Evolutionary conservation across 1,284 basidiomycete genomes (phyloP).

Genomic region (Ganoderma multipileum): DNA sequence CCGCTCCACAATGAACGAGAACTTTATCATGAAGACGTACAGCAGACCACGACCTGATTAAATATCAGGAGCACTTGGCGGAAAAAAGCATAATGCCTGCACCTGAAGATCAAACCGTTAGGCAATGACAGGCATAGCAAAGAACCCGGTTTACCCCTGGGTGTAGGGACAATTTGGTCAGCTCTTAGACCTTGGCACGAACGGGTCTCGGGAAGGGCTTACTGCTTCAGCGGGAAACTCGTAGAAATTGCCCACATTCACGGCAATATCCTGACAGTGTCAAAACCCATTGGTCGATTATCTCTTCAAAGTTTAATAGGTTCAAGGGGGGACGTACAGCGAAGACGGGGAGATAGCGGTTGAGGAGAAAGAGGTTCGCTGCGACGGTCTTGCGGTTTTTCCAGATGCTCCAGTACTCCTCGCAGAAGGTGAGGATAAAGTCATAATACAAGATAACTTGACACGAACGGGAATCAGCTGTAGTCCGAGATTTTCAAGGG

Average conservation of each 20-base stretch:
- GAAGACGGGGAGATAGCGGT: slow-evolving; percentile 40
- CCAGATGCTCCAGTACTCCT: slow-evolving; percentile 38
- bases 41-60: slow-evolving; percentile 39
- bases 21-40: slow-evolving; percentile 24
- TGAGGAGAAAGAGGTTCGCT: slow-evolving; percentile 35
- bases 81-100: slow-evolving; percentile 37
- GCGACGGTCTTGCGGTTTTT: slow-evolving; percentile 27
- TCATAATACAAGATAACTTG: slow-evolving; percentile 41
- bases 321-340: slow-evolving; percentile 30
- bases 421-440: slow-evolving; percentile 36
- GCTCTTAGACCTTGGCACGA: not conserved
- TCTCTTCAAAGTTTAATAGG: too few species aligned
- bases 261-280: slow-evolving; percentile 34
- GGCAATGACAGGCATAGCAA: not conserved
- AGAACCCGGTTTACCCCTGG: slow-evolving; percentile 24
- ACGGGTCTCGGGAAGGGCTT: slow-evolving; percentile 5
- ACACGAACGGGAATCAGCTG: not conserved
- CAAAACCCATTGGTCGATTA: not conserved
- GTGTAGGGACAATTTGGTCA: not conserved
- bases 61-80: slow-evolving; percentile 37
- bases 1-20: not conserved
- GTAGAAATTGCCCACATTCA: slow-evolving; percentile 39
- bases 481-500: not conserved
- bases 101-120: slow-evolving; percentile 27
- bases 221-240: slow-evolving; percentile 31